Base-by-base conservation (phyloP, 257 asterid species). In the Nemophila menziesii region DNA sequence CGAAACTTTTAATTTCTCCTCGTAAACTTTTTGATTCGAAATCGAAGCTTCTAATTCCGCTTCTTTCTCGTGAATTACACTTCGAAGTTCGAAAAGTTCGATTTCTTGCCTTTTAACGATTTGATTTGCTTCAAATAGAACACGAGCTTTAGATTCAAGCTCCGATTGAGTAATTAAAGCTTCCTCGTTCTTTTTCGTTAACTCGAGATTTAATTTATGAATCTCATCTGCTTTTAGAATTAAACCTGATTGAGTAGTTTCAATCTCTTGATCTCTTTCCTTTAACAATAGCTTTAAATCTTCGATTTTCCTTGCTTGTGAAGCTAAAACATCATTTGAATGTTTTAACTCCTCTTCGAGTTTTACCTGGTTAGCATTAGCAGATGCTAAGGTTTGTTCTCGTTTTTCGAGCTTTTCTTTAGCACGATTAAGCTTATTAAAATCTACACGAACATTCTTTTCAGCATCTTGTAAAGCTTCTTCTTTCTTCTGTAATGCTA, bases 381-480 rank as follows among this genome's bases (percentile, higher is more conserved):
- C 82, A 22, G 66, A 63, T 14, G 41, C 56, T 7, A 80, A 59
- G 51, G 69, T 86, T 48, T 64, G 68, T 55, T 71, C 76, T 36
- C 82, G 70, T 34, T 20, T 47, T 61, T 63, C 74, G 64, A 84
- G 66, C 49, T 80, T 84, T 66, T 53, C 64, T 56, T 64, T 72
- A 26, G 86, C 73, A 36, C 18, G 65, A 49, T 65, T 63, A 39
- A 84, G 52, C 43, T 72, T 75, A 11, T 59, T 52, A 65, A 58
- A 68, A 42, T 84, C 98, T 24, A 21, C 19, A 39, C 44, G 43
- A 29, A 89, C 55, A 44, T 66, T 72, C 50, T 57, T 72, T 67
- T 89, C 98, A 1, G 90, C 79, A 44, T 78, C 79, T 56, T 70
- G 92, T 33, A 84, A 58, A 46, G 78, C 78, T 29, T 84, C 86